phyloP scores from a whole-genome alignment of 106 monocot genomes.

The Hemerocallis citrina region DNA sequence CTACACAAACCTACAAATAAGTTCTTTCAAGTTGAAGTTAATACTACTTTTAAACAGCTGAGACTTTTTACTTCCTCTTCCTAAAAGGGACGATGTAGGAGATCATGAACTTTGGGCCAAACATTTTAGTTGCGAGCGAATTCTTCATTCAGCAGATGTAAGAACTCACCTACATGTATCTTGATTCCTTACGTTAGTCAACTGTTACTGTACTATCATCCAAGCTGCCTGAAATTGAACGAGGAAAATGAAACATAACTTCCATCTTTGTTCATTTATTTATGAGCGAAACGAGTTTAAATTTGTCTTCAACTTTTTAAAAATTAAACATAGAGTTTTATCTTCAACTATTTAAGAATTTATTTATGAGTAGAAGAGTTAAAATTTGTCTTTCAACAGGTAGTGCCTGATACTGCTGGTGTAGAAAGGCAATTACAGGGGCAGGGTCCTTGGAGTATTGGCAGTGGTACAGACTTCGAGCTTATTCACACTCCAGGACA shows the following conservation, averaged over 20 bases:
- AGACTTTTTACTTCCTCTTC: background rate
- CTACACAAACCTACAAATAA: background rate
- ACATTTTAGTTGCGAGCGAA: conserved; percentile 51
- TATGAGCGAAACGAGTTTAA: too few species aligned
- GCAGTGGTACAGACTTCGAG: conserved; percentile 60
- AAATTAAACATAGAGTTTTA: too few species aligned
- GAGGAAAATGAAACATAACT: too few species aligned
- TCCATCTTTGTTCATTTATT: too few species aligned
- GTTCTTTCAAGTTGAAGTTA: background rate
- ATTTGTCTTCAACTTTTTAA: too few species aligned
- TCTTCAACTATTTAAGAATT: too few species aligned
- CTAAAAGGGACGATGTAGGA: conserved; percentile 79
- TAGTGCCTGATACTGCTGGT: conserved; percentile 44
- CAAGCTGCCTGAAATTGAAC: too few species aligned
- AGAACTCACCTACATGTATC: conserved; percentile 6
- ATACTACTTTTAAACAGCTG: background rate
- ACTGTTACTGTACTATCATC: too few species aligned
- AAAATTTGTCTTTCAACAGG: too few species aligned
- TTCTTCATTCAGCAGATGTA: conserved; percentile 82
- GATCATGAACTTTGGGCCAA: conserved; percentile 80
- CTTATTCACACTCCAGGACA: conserved; percentile 83
- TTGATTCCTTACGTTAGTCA: too few species aligned
- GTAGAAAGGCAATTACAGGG: conserved; percentile 66
- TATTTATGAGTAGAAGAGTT: too few species aligned
- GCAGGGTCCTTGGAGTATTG: conserved; percentile 67